phyloP scores from a whole-genome alignment of 2,329 filamentous ascomycete species.

The Myriangium duriaei region DNA sequence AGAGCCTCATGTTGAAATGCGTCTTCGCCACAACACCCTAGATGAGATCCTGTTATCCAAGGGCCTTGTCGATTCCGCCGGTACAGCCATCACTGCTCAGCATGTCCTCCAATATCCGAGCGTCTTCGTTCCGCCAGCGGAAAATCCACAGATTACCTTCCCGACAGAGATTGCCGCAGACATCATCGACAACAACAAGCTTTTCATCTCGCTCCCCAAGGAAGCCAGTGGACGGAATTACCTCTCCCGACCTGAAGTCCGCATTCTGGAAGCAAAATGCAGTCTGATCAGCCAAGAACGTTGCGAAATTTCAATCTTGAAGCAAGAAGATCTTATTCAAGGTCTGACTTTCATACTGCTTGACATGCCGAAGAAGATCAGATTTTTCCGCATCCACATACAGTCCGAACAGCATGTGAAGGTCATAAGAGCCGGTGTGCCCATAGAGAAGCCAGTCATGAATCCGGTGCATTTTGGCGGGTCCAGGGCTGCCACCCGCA shows the following conservation, averaged over 20 bases:
- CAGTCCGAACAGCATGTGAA: not conserved
- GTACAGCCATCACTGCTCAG: not conserved
- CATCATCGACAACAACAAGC: not conserved
- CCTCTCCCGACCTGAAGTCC: not conserved
- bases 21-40: not conserved
- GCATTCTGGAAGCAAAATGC: not conserved
- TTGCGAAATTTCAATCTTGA: not conserved
- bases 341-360: constrained; percentile 5
- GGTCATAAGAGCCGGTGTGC: too few species aligned
- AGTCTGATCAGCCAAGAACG: not conserved
- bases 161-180: not conserved
- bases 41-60: not conserved
- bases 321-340: constrained; percentile 5
- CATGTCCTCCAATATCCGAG: constrained; percentile 6
- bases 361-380: not conserved
- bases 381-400: not conserved
- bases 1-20: not conserved
- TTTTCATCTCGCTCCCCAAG: constrained; percentile 6
- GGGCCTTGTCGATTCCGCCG: not conserved
- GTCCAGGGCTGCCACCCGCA: too few species aligned
- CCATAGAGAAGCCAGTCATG: too few species aligned
- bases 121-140: not conserved
- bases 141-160: not conserved
- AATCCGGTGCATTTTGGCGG: too few species aligned
- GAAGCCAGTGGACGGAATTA: not conserved